A percentile compares a stretch with the other conserved stretches of the same genome.
Conservation (phyloP, 495 filamentous ascomycete genomes). For the Astrocystis sublimbata region DNA sequence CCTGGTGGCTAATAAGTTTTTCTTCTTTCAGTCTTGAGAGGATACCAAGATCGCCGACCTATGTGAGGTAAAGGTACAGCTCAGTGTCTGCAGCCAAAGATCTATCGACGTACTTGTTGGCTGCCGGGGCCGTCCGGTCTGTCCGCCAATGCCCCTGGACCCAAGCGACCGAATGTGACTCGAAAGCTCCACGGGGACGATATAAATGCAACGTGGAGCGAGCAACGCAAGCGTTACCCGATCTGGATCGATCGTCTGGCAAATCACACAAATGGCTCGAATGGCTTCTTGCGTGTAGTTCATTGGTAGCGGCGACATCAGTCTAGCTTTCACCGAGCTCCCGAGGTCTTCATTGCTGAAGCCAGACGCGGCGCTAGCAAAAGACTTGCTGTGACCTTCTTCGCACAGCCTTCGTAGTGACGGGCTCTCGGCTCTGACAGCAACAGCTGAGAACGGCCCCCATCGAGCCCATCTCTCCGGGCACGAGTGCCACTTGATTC, state of each 20-base stretch:
- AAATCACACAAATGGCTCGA: not conserved
- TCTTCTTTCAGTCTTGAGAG: too few relatives aligned
- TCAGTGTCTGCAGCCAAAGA: not conserved
- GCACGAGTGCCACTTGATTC: not conserved
- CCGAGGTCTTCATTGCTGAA: not conserved
- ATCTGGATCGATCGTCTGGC: not conserved
- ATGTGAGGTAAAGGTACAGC: not conserved
- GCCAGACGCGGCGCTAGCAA: not conserved
- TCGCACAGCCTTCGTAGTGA: conserved; percentile 10
- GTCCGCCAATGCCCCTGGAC: not conserved
- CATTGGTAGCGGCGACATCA: not conserved
- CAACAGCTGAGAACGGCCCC: not conserved
- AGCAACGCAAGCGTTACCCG: not conserved
- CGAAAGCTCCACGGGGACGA: not conserved
- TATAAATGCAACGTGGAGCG: not conserved
- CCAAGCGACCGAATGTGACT: conserved; percentile 4
- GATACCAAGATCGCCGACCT: not conserved
- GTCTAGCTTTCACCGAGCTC: not conserved
- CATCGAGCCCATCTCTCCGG: not conserved
- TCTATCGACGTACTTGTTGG: not conserved
- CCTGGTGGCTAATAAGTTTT: not conserved
- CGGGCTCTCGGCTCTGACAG: too few relatives aligned
- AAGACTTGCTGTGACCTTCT: not conserved
- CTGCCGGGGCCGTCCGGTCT: not conserved
- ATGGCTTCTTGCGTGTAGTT: not conserved